These are phyloP conservation scores for Bocquillonia castaneifolia DNA, from an alignment of 441 rosid genomes.

Conservation along the genomic window DNA sequence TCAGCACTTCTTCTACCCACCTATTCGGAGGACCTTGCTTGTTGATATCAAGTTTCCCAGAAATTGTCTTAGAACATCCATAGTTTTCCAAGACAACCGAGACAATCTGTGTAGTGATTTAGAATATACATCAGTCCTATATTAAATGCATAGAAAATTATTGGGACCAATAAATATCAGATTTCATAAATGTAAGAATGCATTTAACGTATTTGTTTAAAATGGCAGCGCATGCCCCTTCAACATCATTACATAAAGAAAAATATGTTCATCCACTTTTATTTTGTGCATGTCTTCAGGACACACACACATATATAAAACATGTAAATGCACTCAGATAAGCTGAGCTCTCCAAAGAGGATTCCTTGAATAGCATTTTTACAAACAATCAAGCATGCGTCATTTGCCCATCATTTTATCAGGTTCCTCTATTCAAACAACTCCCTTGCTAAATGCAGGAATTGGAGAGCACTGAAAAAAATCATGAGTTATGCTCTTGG, in stretches of 20 bases:
- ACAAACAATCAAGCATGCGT: too few relatives aligned
- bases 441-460: background rate
- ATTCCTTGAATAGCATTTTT: background rate
- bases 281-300: too few relatives aligned
- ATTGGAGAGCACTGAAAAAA: background rate
- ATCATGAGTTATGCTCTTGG: background rate
- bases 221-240: background rate
- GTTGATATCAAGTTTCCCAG: conserved; percentile 34
- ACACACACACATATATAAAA: too few relatives aligned
- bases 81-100: conserved; percentile 85
- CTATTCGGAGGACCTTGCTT: conserved; percentile 41
- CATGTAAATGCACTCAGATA: background rate
- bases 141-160: background rate
- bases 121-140: background rate
- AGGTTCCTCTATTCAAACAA: background rate
- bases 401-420: background rate
- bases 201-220: background rate
- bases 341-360: background rate
- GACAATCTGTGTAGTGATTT: conserved; percentile 56
- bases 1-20: conserved; percentile 75
- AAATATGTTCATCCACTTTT: background rate
- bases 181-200: background rate
- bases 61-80: conserved; percentile 34
- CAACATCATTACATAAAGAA: background rate
- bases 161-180: background rate